Evolutionary conservation across 2,329 filamentous ascomycete species (phyloP), one percentile per base, ranked within the genome.

Genomic region (Iodosphaeria phyllophila): DNA sequence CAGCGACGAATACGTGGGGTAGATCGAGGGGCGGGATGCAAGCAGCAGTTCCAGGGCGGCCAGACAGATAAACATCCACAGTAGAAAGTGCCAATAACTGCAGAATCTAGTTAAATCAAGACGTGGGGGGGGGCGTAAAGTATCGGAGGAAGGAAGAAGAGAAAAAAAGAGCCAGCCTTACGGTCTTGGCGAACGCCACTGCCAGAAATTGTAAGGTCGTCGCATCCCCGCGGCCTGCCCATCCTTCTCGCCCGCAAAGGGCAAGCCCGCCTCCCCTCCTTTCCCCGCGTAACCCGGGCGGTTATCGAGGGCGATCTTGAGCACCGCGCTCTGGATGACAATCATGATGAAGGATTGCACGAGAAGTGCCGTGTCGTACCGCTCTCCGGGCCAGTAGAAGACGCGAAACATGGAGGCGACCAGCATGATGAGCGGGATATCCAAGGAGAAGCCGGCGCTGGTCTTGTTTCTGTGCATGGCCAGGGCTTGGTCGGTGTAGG

Each of bases 131-230:
- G n/a, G 8, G n/a, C n/a, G 5, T 19, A 8, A 10, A 11, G 9
- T n/a, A 13, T 20, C 14, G 23, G 12, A 12, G 21, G 18, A 56
- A n/a, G n/a, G n/a, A n/a, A n/a, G n/a, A n/a, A n/a, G n/a, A n/a
- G n/a, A n/a, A n/a, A n/a, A n/a, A n/a, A n/a, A n/a, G n/a, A n/a
- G n/a, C n/a, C n/a, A n/a, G n/a, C n/a, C 64, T 30, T 44, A 74
- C 53, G 76, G 75, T 38, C 70, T 71, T 5, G 70, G 60, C 12
- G 65, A 67, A 28, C 69, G 62, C 79, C 79, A 86, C 47, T 79
- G 76, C 79, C 79, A 86, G 46, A 86, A 86, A 39, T 71, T 64
- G 43, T 72, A 84, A 1, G 78, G 78, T 13, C 78, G 57, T 31
- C 55, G 57, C 22, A 48, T 49, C 29, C 45, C 47, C 29, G 35